Base-by-base conservation (phyloP, 2,329 filamentous ascomycete species). In the Aureobasidium vineae region DNA sequence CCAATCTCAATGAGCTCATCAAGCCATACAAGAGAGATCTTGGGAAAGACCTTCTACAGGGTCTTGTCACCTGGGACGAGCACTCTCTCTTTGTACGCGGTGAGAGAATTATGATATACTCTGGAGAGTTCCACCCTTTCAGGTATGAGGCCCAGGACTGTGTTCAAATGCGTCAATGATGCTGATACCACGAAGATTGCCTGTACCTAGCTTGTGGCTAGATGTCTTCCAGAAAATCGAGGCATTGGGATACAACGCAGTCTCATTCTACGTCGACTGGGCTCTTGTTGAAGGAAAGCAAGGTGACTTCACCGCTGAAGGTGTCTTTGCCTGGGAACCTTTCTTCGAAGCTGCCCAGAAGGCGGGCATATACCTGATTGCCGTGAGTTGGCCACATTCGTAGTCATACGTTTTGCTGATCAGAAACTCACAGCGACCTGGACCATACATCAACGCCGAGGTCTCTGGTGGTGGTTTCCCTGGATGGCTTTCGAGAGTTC, bases 151-250 rank as follows among this genome's bases (percentile, higher is more conserved):
- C 21, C n/a, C 21, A 13, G 8, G 33, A 16, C 16, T 19, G n/a
- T 26, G 8, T 6, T n/a, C 16, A 3, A 40, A 2, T 26, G 15
- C 5, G 13, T 10, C 7, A 6, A 23, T 16, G n/a, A 13, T 33
- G 21, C 63, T 45, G 26, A 54, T 13, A 33, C 26, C n/a, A 7
- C 8, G 2, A 43, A 83, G 85, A 70, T 77, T 89, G 0, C 86
- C 87, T 1, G 86, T 89, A 1, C 82, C 85, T 2, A 79, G 80
- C 56, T 79, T 90, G 5, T 88, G 88, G 80, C 80, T 90, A 10
- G 91, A 94, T 70, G 74, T 94, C 1, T 89, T 96, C 71, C 88
- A 95, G 72, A 96, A 96, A 77, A 86, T 94, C 75, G 92, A 90
- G 76, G 88, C 90, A 0, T 78, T 92, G 1, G 91, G 91, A 0